A percentile compares a stretch with the other conserved stretches of the same genome.
These are phyloP conservation scores for Galerina marginata DNA, from an alignment of 768 basidiomycete genomes.

Conservation along the genomic window DNA sequence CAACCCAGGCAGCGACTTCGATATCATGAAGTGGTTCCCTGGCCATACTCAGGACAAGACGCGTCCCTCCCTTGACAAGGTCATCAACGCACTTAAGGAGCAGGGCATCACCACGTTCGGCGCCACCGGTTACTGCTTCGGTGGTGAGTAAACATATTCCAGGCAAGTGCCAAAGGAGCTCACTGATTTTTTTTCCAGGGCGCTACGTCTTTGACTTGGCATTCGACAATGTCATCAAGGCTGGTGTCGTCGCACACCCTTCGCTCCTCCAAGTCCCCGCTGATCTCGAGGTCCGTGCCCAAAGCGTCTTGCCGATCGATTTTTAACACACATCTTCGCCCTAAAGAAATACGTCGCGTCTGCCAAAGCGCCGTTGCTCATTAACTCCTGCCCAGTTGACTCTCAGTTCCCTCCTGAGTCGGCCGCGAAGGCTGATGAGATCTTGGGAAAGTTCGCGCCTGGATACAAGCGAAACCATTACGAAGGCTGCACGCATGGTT, in stretches of 20 bases:
- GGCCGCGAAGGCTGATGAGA: conserved; percentile 50
- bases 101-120: conserved; percentile 63
- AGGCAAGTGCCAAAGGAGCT: not conserved
- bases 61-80: conserved; percentile 58
- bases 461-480: conserved; percentile 58
- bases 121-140: conserved; percentile 74
- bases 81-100: conserved; percentile 60
- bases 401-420: conserved; percentile 51
- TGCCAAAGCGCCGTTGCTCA: conserved; percentile 63
- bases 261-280: conserved; percentile 61
- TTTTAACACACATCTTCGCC: not conserved
- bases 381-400: conserved; percentile 69
- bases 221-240: conserved; percentile 56
- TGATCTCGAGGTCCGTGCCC: conserved; percentile 60
- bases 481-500: conserved; percentile 57
- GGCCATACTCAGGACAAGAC: conserved; percentile 45
- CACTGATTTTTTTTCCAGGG: conserved; percentile 30
- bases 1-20: conserved; percentile 37
- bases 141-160: conserved; percentile 44
- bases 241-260: conserved; percentile 60
- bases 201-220: conserved; percentile 69
- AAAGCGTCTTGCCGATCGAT: not conserved
- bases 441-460: conserved; percentile 52
- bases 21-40: conserved; percentile 48
- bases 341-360: conserved; percentile 49